phyloP scores from a whole-genome alignment of 768 basidiomycete species.

The Tricholoma furcatifolium region DNA sequence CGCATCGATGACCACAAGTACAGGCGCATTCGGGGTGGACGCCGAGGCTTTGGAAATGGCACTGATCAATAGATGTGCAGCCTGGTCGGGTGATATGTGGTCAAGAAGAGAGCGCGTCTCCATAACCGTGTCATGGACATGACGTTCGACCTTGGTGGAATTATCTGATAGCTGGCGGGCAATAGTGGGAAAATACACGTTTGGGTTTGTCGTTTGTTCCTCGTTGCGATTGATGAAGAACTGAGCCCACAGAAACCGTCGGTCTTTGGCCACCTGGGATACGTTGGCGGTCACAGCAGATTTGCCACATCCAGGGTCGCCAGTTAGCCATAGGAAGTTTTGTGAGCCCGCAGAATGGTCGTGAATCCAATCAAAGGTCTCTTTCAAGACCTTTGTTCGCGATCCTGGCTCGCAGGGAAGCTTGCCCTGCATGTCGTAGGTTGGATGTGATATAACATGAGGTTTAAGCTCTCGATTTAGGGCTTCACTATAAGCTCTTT shows the following conservation, averaged over 20 bases:
- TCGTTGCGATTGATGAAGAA: not conserved
- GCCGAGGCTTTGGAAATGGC: constrained; percentile 7
- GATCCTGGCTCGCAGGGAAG: not conserved
- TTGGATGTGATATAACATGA: not conserved
- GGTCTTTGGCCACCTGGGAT: not conserved
- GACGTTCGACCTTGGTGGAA: not conserved
- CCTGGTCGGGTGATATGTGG: constrained; percentile 7
- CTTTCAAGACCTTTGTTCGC: not conserved
- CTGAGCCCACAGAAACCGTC: not conserved
- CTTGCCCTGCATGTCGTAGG: not conserved
- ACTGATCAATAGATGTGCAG: constrained; percentile 13
- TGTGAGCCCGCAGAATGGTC: not conserved
- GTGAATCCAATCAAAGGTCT: not conserved
- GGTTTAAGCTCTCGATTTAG: not conserved
- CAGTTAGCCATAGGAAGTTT: not conserved
- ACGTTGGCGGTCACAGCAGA: not conserved
- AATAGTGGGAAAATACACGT: not conserved
- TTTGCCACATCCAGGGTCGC: not conserved
- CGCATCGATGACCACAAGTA: constrained; percentile 17
- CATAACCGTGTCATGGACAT: constrained; percentile 6
- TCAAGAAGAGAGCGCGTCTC: constrained; percentile 2
- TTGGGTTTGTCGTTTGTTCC: not conserved
- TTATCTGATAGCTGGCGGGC: not conserved
- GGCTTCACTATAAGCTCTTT: not conserved
- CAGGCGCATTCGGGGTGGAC: not conserved